Evolutionary conservation across 1,284 basidiomycete genomes (phyloP), one percentile per base, ranked within the genome.

Genomic region (Moesziomyces parantarcticus): DNA sequence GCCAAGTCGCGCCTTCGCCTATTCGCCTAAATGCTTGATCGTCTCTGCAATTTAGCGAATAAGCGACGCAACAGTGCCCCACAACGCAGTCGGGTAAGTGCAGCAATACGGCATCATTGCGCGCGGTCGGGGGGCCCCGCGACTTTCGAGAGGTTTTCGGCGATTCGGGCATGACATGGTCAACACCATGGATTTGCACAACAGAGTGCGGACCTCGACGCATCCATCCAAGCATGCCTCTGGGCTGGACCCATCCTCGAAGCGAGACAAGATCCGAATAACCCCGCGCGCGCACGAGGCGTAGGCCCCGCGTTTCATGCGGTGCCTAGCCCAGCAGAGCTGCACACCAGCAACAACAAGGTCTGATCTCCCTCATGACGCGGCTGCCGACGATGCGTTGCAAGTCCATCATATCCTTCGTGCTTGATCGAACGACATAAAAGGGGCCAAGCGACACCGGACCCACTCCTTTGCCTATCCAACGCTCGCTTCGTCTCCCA

Each of bases 251-350:
- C 16, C 18, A n/a, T 39, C 36, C 36, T 39, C 36, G 36, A 39
- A 39, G 36, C 36, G 36, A 39, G 36, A 39, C 36, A 39, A 39
- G 16, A 39, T 39, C 36, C 36, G 36, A 39, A 39, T 39, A 39
- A 6, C 36, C 16, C 16, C 36, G 36, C 36, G 16, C 14, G 16
- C 25, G 36, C 36, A 39, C 16, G 36, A 39, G 36, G 36, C 16
- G 36, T 39, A 16, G 36, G 36, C 16, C 36, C 36, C 36, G 36
- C 16, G 16, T 39, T 39, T 39, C 16, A 39, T 39, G 36, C 36
- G 36, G 36, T 39, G 36, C 36, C 36, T 39, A n/a, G 0, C 36
- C 36, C 14, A 39, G 36, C 16, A 39, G 36, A 39, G 36, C 36
- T 39, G 36, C 36, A 39, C 36, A 18, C 36, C 16, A 36, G 34